phyloP scores from a whole-genome alignment of 768 basidiomycete species.

The Suillus luteus region DNA sequence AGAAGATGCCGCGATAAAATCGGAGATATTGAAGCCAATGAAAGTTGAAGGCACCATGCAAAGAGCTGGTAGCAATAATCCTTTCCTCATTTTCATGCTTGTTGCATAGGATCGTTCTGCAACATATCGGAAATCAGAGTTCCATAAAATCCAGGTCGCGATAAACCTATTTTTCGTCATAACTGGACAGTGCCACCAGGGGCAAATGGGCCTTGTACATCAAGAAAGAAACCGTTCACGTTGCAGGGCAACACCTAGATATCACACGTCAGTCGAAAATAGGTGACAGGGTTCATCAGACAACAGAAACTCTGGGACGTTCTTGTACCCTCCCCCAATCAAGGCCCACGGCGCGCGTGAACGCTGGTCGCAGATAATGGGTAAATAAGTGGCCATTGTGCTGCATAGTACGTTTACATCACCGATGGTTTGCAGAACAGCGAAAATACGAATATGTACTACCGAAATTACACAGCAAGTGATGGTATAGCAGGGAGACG shows the following conservation, averaged over 20 bases:
- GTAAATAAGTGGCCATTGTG: not conserved
- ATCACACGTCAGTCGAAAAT: constrained; percentile 23
- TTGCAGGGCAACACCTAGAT: not conserved
- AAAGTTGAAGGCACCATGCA: no score
- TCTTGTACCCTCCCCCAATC: no score
- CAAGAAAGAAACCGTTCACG: not conserved
- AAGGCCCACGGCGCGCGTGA: not conserved
- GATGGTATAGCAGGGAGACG: not conserved
- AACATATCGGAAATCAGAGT: not conserved
- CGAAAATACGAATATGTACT: not conserved
- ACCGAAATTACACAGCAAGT: not conserved
- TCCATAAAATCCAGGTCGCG: constrained; percentile 33
- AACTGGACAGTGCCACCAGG: no score
- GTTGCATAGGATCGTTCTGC: no score
- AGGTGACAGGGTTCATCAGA: constrained; percentile 19
- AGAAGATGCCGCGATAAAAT: no score
- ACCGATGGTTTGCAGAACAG: not conserved
- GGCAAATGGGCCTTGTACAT: not conserved
- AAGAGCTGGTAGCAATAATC: no score
- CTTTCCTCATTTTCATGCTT: no score
- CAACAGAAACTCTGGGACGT: constrained; percentile 27
- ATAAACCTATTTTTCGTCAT: not conserved
- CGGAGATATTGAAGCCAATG: no score
- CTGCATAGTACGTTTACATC: not conserved
- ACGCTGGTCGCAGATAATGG: not conserved